Base-by-base conservation (phyloP, 805 yeast genomes). In the Candida pseudofarinosa region DNA sequence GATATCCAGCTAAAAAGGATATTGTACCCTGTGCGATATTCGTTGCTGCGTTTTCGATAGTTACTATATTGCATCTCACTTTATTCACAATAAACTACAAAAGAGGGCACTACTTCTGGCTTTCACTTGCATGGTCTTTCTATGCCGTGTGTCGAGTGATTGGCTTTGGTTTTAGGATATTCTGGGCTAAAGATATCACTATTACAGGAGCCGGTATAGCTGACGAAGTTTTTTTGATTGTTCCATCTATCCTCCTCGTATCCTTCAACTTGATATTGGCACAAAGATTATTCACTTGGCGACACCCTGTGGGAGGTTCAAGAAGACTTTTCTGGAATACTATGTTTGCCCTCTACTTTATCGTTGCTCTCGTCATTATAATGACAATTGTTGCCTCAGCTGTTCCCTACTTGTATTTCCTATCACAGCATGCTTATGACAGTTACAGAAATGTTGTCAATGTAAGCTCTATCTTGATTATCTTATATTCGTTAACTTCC, bases 241-340 rank as follows among this genome's bases (percentile, higher is more conserved):
- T 81, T 4, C 80, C 87, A 3, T 69, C 76, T 15, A 75, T 81
- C 3, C 58, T 79, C 30, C 55, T 84, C 37, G 77, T 79, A 17
- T 71, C 83, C 1, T 70, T 79, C 52, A 81, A 80, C 55, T 67
- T 82, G 58, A 73, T 82, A 16, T 61, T 84, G 37, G 87, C 87
- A 3, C 88, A 83, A 59, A 76, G 90, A 61, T 65, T 84, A 26
- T 82, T 83, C 60, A 81, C 86, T 3, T 82, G 88, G 85, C 71
- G 83, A 57, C 89, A 85, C 57, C 90, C 91, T 12, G 80, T 77
- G 33, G 73, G 80, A 15, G 90, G 89, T 35, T 71, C 77, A 19
- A 58, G 74, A 26, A 63, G 60, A 43, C 45, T 67, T 26, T 78
- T 83, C 51, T 77, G 80, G 75, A 45, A 50, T 33, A 42, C 62